Evolutionary conservation across 1,284 basidiomycete species (phyloP), one percentile per base, ranked within the genome.

Genomic region (Neonothopanus nambi): DNA sequence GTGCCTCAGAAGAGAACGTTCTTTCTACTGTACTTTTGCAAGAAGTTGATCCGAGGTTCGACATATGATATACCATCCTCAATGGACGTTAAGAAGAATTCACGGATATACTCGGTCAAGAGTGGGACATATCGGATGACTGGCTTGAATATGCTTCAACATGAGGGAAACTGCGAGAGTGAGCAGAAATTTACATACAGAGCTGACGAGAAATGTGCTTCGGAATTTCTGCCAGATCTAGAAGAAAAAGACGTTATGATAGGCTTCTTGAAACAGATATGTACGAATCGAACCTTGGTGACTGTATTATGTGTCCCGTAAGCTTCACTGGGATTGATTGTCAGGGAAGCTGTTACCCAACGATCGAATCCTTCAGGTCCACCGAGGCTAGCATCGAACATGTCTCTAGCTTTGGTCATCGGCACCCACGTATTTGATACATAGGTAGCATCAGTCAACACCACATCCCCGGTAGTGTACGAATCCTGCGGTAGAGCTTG

Each of bases 191-290:
- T 33, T 5, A 68, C 75, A 41, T 65, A 85, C 85, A 13, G 60
- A 59, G 24, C 77, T 73, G 1, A 82, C 76, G 0, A 47, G 23
- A 59, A 84, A 83, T 1, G 78, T 84, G 57, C 70, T 79, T 15
- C 59, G 56, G 63, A 90, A 89, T 59, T 87, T 87, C 49, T 79
- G 65, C 87, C 87, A 90, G 42, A 90, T 89, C 87, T 89, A 51
- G 12, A 47, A 15, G 15, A 13, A 5, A 23, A 12, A 37, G 15
- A 26, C 26, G 36, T 40, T 30, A 23, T 45, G 18, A 37, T 12
- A 8, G 7, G 20, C 9, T 30, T 23, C 26, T 18, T 7, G 17
- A 30, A 38, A 30, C 3, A 24, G 13, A 30, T 46, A 9, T 39
- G 48, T 39, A 30, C 13, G 44, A 40, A 18, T 18, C 63, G 20